A percentile compares a stretch with the other conserved stretches of the same genome.
phyloP scores from a whole-genome alignment of 441 rosid genomes.

The Brassica balearica region DNA sequence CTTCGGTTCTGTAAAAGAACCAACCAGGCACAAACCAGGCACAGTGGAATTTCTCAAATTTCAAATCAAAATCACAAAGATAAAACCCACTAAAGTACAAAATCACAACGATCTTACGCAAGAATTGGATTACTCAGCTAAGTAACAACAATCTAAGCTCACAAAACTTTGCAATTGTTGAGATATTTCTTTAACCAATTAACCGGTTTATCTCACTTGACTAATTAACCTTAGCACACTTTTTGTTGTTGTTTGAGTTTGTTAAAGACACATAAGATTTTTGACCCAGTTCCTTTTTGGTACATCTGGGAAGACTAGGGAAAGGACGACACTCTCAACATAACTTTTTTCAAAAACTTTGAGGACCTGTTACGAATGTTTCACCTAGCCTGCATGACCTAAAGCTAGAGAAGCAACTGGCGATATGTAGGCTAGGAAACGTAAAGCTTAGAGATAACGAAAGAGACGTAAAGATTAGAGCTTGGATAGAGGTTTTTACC shows the following conservation, averaged over 20 bases:
- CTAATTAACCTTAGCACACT: too few species aligned
- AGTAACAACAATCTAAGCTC: neutral
- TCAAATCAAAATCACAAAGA: too few species aligned
- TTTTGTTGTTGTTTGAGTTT: neutral
- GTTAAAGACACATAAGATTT: neutral
- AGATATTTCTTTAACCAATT: too few species aligned
- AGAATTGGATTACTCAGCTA: neutral
- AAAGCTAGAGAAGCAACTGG: neutral
- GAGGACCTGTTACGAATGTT: too few species aligned
- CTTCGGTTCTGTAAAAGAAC: too few species aligned
- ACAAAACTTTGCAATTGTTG: neutral
- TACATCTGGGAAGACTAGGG: too few species aligned
- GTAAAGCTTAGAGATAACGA: neutral
- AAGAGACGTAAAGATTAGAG: neutral
- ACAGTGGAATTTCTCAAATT: too few species aligned
- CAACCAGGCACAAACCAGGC: too few species aligned
- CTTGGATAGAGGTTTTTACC: conserved; percentile 43
- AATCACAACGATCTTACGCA: neutral
- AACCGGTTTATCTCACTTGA: too few species aligned
- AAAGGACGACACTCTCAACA: neutral
- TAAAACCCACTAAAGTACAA: too few species aligned
- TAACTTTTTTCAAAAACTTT: too few species aligned
- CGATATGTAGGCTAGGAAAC: neutral
- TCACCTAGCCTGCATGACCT: neutral
- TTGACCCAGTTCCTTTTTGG: too few species aligned